Conservation (phyloP, 345 rosid genomes). For the Triadica sebifera region DNA sequence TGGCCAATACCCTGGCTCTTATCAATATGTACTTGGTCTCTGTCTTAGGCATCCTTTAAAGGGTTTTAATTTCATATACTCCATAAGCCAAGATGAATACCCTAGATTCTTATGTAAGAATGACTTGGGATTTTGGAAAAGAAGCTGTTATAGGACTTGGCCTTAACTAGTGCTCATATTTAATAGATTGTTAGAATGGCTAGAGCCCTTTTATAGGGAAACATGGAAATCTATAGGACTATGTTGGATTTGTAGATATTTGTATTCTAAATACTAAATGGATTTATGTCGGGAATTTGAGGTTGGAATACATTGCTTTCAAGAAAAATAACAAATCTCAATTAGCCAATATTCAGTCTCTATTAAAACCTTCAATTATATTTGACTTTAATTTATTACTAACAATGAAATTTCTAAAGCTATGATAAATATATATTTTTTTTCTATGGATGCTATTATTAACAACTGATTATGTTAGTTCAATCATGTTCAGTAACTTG, state of each 20-base stretch:
- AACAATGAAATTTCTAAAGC: neutral
- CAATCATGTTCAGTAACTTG: neutral
- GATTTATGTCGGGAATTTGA: neutral
- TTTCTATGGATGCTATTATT: neutral
- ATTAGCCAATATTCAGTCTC: neutral
- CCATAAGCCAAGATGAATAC: no score
- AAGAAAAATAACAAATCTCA: neutral
- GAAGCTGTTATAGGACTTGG: no score
- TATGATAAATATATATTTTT: neutral
- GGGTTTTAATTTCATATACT: no score
- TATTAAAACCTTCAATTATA: neutral
- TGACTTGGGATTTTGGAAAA: no score
- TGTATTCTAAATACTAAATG: neutral
- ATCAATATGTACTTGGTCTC: no score
- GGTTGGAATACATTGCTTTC: neutral
- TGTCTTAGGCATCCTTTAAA: no score
- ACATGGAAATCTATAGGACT: no score
- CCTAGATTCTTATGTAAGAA: no score
- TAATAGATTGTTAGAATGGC: no score
- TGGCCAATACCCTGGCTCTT: no score
- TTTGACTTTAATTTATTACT: neutral
- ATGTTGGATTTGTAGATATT: neutral
- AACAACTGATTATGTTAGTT: neutral
- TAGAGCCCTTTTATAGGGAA: no score
- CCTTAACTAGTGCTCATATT: no score